A percentile compares a stretch with the other conserved stretches of the same genome.
Evolutionary conservation across 2,329 filamentous ascomycete genomes (phyloP).

Genomic region (Colletotrichum spaethianum): DNA sequence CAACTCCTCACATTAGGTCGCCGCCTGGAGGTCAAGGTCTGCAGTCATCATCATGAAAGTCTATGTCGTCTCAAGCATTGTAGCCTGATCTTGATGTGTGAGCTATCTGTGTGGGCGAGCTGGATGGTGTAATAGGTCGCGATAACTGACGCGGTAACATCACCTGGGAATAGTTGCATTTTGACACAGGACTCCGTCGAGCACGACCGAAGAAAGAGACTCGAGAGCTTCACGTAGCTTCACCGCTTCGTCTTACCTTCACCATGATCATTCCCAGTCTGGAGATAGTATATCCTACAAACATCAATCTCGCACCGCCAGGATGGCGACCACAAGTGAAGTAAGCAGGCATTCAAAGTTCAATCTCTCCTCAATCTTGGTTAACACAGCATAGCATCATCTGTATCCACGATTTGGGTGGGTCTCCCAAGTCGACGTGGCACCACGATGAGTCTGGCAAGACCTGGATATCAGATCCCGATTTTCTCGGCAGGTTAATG

Average conservation of each 20-base stretch:
- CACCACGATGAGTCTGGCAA: constrained; percentile 45
- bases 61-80: neutral
- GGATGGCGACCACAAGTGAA: constrained; percentile 27
- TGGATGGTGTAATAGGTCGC: neutral
- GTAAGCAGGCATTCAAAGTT: neutral
- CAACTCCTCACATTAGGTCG: constrained; percentile 25
- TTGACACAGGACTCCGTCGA: neutral
- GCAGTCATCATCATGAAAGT: constrained; percentile 24
- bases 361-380: neutral
- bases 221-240: neutral
- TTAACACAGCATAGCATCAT: constrained; percentile 46
- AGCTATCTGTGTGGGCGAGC: neutral
- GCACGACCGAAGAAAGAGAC: neutral
- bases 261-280: constrained; percentile 37
- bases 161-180: neutral
- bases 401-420: constrained; percentile 45
- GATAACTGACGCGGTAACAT: neutral
- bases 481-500: constrained; percentile 43
- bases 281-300: constrained; percentile 37
- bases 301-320: constrained; percentile 10
- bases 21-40: neutral
- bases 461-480: constrained; percentile 45
- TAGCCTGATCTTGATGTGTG: constrained; percentile 4
- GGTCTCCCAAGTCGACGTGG: constrained; percentile 43
- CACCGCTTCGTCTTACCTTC: neutral